phyloP scores from a whole-genome alignment of 495 filamentous ascomycete genomes.

The Penicillium soppii region DNA sequence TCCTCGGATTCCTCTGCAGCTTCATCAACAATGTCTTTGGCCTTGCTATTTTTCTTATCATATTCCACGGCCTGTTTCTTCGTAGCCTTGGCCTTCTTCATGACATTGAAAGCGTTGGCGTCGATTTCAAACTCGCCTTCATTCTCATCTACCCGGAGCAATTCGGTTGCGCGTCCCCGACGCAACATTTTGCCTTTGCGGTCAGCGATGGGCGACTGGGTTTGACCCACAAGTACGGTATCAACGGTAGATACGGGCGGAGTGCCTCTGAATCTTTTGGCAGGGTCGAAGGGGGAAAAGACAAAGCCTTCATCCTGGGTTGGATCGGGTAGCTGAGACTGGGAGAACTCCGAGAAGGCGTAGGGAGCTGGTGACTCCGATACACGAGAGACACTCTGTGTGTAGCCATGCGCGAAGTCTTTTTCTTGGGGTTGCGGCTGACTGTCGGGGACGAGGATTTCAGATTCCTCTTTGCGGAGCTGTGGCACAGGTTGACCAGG shows the following conservation, averaged over 20 bases:
- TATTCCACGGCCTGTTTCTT: conserved; percentile 57
- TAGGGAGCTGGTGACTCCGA: conserved; percentile 43
- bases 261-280: conserved; percentile 58
- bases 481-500: conserved; percentile 45
- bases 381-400: conserved; percentile 33
- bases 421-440: conserved; percentile 46
- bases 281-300: conserved; percentile 53
- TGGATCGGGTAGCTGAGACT: conserved; percentile 67
- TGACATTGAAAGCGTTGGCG: conserved; percentile 66
- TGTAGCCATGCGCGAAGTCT: conserved; percentile 31
- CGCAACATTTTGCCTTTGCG: conserved; percentile 60
- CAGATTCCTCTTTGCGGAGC: conserved; percentile 45
- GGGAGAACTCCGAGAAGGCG: conserved; percentile 57
- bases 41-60: conserved; percentile 85
- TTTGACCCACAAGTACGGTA: conserved; percentile 58
- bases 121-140: conserved; percentile 43
- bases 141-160: conserved; percentile 42
- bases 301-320: conserved; percentile 85
- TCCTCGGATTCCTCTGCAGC: conserved; percentile 97
- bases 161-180: conserved; percentile 33
- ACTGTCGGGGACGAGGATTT: conserved; percentile 64
- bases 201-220: conserved; percentile 60
- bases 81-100: conserved; percentile 59
- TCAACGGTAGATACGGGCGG: conserved; percentile 66
- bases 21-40: conserved; percentile 84